A percentile compares a stretch with the other conserved stretches of the same genome.
These are phyloP conservation scores for Wickerhamiella spandovensis DNA, from an alignment of 805 yeast species.

Conservation along the genomic window DNA sequence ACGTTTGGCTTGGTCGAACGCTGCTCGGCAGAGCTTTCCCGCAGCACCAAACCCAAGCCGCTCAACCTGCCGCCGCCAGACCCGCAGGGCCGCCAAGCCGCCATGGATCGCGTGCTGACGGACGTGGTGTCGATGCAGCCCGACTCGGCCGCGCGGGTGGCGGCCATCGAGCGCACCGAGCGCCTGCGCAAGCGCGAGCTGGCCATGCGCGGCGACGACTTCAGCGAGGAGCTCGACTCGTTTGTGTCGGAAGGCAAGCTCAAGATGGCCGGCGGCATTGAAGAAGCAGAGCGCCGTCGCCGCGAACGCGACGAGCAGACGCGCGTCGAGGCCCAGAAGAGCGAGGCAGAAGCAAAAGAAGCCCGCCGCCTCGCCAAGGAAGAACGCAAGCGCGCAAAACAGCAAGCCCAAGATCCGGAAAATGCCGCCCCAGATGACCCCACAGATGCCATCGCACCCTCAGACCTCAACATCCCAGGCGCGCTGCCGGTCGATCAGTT, in stretches of 20 bases:
- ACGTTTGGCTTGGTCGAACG: conserved; percentile 71
- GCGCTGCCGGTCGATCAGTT: not conserved
- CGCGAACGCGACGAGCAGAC: conserved; percentile 51
- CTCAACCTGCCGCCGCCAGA: conserved; percentile 25
- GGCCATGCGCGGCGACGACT: conserved; percentile 46
- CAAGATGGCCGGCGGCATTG: conserved; percentile 79
- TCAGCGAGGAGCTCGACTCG: conserved; percentile 72
- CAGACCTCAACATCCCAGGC: not conserved
- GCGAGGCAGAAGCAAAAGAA: conserved; percentile 19
- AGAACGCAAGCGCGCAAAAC: conserved; percentile 4
- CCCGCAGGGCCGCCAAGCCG: conserved; percentile 12
- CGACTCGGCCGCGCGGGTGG: conserved; percentile 70
- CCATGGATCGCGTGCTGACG: conserved; percentile 42
- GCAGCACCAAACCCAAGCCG: conserved; percentile 31
- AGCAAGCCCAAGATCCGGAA: not conserved
- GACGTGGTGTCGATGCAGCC: conserved; percentile 75
- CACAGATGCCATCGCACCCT: not conserved
- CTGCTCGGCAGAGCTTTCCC: conserved; percentile 18
- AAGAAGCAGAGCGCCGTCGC: conserved; percentile 65
- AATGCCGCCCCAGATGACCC: no score
- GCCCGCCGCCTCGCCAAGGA: conserved; percentile 13
- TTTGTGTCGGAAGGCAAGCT: conserved; percentile 70
- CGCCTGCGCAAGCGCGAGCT: conserved; percentile 60
- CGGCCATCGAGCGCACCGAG: conserved; percentile 83
- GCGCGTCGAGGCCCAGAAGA: conserved; percentile 31